Evolutionary conservation across 2,329 filamentous ascomycete species (phyloP), one percentile per base, ranked within the genome.

Genomic region (Clarireedia paspali): DNA sequence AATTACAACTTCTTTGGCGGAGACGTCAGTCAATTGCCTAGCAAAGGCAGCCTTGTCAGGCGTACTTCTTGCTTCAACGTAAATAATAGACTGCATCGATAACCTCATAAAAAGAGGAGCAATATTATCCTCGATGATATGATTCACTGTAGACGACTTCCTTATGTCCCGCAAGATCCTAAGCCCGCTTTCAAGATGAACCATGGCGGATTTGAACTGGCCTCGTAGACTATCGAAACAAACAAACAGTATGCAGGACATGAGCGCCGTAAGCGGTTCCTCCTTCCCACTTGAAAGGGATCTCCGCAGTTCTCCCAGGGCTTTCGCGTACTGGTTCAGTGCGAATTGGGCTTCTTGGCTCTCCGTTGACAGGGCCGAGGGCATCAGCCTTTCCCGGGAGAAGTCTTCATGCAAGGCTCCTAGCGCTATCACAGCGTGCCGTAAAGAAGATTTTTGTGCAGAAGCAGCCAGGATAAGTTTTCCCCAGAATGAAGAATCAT

Each of bases 161-260:
- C 38, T 55, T 57, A 58, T 27, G 46, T 64, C 60, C 10, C 56
- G 50, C 3, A 68, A 47, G 15, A 69, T 68, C 49, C 62, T 62
- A 5, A 69, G 45, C 1, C 66, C 66, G 51, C 59, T 64, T 20
- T 64, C 55, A 27, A 69, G 50, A 60, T 69, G 67, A 12, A 64
- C 50, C 53, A 67, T 62, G 3, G 67, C 66, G 4, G 61, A 62
- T 10, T 59, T 57, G 23, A 63, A 65, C 30, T 64, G 53, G 1
- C 65, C 66, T n/a, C 64, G 50, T 34, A 69, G 48, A 17, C 59
- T 64, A 50, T 69, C 66, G 17, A 64, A 64, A 54, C 60, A 60
- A 38, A 61, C 56, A 56, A 64, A 63, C 20, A 64, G 56, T 39
- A 64, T 55, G 46, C 61, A 64, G 17, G 56, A 61, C 58, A 64